A percentile compares a stretch with the other conserved stretches of the same genome.
Conservation (phyloP, 371 early-diverging fungal genomes). For the Mortierella sp. region DNA sequence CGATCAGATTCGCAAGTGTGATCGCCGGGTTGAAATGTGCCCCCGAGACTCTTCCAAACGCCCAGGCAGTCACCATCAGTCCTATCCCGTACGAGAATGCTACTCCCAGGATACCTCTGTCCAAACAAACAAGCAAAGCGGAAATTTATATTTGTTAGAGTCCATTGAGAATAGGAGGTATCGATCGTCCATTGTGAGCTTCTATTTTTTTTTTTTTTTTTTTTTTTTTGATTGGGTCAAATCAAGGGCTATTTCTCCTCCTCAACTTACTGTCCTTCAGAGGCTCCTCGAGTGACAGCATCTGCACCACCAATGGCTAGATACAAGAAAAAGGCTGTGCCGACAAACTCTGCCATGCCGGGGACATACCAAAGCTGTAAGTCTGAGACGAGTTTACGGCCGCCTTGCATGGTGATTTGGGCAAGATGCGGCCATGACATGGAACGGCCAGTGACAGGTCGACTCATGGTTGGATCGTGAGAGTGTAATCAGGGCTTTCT, state of each 20-base stretch:
- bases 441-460: neutral
- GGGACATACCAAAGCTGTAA: slow-evolving; percentile 26
- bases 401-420: too few relatives aligned
- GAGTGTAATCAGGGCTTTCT: neutral
- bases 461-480: neutral
- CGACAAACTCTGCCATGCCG: slow-evolving; percentile 56
- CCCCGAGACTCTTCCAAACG: slow-evolving; percentile 61
- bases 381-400: neutral
- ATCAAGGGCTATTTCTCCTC: neutral
- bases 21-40: slow-evolving; percentile 71
- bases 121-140: too few relatives aligned
- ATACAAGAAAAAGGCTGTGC: slow-evolving; percentile 66
- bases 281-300: slow-evolving; percentile 49
- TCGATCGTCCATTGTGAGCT: too few relatives aligned
- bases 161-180: too few relatives aligned
- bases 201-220: neutral
- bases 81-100: slow-evolving; percentile 25
- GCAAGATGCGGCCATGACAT: too few relatives aligned
- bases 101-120: slow-evolving; percentile 13
- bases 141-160: too few relatives aligned
- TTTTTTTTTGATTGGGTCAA: too few relatives aligned
- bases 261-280: slow-evolving; percentile 27
- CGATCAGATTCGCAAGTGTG: slow-evolving; percentile 35
- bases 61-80: slow-evolving; percentile 55
- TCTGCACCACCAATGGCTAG: slow-evolving; percentile 56